These are phyloP conservation scores for Globisporangium polare DNA, from an alignment of 352 stramenopile genomes.

Conservation along the genomic window DNA sequence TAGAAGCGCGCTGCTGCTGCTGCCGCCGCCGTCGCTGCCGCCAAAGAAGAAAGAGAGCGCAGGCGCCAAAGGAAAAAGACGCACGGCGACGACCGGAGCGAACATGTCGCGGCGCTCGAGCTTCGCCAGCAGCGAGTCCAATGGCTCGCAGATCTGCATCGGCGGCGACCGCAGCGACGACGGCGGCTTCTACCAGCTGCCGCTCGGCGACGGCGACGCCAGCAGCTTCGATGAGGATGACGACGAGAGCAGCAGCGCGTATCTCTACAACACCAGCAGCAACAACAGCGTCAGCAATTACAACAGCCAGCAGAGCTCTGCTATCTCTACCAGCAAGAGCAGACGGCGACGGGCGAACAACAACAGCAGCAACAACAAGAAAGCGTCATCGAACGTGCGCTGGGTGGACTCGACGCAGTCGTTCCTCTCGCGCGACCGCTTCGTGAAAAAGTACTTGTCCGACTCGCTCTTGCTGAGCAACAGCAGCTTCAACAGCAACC, in stretches of 20 bases:
- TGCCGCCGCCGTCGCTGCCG: background rate
- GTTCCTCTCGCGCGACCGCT: constrained; percentile 13
- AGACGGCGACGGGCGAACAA: background rate
- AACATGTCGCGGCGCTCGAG: background rate
- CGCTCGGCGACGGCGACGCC: background rate
- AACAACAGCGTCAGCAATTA: background rate
- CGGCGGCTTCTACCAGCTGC: constrained; percentile 2
- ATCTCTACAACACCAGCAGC: background rate
- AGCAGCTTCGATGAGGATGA: background rate
- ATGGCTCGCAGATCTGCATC: background rate
- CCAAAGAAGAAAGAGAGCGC: background rate
- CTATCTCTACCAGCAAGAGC: background rate
- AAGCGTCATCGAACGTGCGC: background rate
- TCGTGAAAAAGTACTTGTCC: constrained; percentile 9
- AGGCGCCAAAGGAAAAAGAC: too few species aligned
- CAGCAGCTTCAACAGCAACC: background rate
- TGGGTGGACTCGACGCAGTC: constrained; percentile 7
- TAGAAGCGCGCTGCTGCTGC: background rate
- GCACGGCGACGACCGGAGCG: background rate
- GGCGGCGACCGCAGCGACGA: background rate
- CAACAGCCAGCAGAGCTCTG: background rate
- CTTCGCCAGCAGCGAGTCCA: background rate
- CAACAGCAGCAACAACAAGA: background rate
- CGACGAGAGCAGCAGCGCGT: constrained; percentile 1
- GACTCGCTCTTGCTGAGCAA: constrained; percentile 13